Conservation (phyloP, 805 yeast genomes). For the Maudiozyma pseudohumilis region DNA sequence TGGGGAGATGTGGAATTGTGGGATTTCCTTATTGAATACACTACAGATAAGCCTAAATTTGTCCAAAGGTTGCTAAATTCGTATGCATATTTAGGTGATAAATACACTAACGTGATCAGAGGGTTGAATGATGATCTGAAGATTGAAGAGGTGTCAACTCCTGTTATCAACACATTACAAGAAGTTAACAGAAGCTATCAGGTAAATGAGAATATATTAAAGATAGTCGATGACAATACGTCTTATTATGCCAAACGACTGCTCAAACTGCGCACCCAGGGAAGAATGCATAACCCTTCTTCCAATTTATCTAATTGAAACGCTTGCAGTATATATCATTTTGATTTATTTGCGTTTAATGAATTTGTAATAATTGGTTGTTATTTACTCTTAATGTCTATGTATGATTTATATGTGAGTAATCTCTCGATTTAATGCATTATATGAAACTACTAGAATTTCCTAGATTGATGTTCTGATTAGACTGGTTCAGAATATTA, state of each 20-base stretch:
- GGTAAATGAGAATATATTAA: slow-evolving; percentile 46
- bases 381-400: background rate
- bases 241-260: slow-evolving; percentile 28
- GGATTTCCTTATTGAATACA: slow-evolving; percentile 62
- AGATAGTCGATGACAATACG: slow-evolving; percentile 46
- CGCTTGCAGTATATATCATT: too few relatives aligned
- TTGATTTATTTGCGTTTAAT: background rate
- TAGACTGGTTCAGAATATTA: slow-evolving; percentile 4
- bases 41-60: slow-evolving; percentile 65
- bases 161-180: slow-evolving; percentile 50
- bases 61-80: slow-evolving; percentile 63
- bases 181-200: slow-evolving; percentile 49
- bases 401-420: too few relatives aligned
- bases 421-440: background rate
- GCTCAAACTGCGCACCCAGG: slow-evolving; percentile 26
- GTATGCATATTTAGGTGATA: slow-evolving; percentile 51
- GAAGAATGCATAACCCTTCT: slow-evolving; percentile 14
- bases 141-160: slow-evolving; percentile 54
- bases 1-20: slow-evolving; percentile 69
- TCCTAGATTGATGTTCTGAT: background rate
- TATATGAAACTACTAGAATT: background rate
- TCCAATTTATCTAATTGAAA: background rate
- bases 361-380: background rate
- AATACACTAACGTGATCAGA: slow-evolving; percentile 56
- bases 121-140: slow-evolving; percentile 52